Base-by-base conservation (phyloP, 805 yeast genomes). In the Cyberlindnera saturnus region DNA sequence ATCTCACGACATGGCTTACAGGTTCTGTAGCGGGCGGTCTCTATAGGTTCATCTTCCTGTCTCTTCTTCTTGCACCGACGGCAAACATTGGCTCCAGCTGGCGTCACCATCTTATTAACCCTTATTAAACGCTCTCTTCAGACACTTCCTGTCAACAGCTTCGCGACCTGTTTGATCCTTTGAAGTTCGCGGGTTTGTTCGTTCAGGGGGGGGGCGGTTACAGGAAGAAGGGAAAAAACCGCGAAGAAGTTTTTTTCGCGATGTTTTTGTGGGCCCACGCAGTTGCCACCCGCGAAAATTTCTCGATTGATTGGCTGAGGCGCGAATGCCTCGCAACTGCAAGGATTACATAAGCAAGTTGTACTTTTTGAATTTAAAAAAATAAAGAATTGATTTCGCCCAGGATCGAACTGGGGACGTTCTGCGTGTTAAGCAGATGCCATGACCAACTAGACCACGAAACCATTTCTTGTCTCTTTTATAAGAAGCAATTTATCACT, bases 391-490 rank as follows among this genome's bases (percentile, higher is more conserved):
- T 89, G 96, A 88, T 84, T 87, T 82, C 85, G 89, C 97, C 97
- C 97, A 90, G 97, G 97, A 88, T 91, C 96, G 97, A 91, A 91
- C 97, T 89, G 96, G 97, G 96, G 97, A 91, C 97, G 89, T 86
- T 86, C 93, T 88, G 96, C 96, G 96, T 90, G 97, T 90, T 87
- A 90, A 87, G 96, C 96, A 89, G 93, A 86, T 86, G 96, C 96
- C 96, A 90, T 90, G 80, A 89, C 96, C 96, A 71, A 89, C 96
- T 89, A 89, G 96, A 89, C 96, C 96, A 89, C 88, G 82, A 80
- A 81, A 82, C 93, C 93, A 66, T 44, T 57, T 36, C n/a, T 15
- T 13, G 13, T 33, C n/a, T n/a, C 2, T 19, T 19, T 4, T 4
- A 4, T 17, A 17, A 17, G 18, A 17, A 4, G 4, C 18, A 3